phyloP scores from a whole-genome alignment of 2,329 filamentous ascomycete species.

The Cercospora zeina region DNA sequence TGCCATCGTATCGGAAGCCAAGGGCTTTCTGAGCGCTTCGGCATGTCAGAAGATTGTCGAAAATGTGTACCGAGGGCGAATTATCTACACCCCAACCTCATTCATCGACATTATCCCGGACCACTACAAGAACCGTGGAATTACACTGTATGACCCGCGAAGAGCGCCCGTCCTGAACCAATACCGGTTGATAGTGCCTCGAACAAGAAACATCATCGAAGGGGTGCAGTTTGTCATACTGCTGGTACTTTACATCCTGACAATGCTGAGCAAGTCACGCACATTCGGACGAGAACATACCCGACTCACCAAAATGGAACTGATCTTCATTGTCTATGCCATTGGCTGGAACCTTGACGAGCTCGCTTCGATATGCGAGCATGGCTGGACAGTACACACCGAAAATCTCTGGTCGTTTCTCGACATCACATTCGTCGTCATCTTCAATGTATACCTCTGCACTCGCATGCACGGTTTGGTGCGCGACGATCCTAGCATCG shows the following conservation, averaged over 20 bases:
- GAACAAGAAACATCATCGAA: slow-evolving; percentile 74
- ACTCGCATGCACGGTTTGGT: slow-evolving; percentile 67
- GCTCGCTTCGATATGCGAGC: slow-evolving; percentile 73
- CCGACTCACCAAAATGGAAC: slow-evolving; percentile 55
- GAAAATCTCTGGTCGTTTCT: slow-evolving; percentile 89
- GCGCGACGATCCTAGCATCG: slow-evolving; percentile 42
- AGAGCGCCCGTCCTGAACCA: slow-evolving; percentile 77
- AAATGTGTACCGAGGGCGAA: slow-evolving; percentile 76
- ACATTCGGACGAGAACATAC: slow-evolving; percentile 42
- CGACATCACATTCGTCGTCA: slow-evolving; percentile 72
- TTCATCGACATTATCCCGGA: slow-evolving; percentile 84
- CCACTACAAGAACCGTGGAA: slow-evolving; percentile 80
- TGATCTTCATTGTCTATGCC: slow-evolving; percentile 70
- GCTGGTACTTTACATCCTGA: slow-evolving; percentile 66
- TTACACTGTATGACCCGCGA: slow-evolving; percentile 75
- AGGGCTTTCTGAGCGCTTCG: slow-evolving; percentile 72
- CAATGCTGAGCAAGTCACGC: slow-evolving; percentile 70
- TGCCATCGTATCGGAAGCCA: slow-evolving; percentile 79
- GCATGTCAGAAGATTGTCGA: slow-evolving; percentile 80
- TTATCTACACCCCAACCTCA: slow-evolving; percentile 78
- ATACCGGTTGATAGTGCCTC: slow-evolving; percentile 78
- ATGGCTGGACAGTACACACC: slow-evolving; percentile 77
- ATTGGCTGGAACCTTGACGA: slow-evolving; percentile 79
- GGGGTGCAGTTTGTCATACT: slow-evolving; percentile 71
- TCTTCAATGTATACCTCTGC: slow-evolving; percentile 68